Evolutionary conservation across 345 rosid species (phyloP), one percentile per base, ranked within the genome.

Genomic region (Carallia pectinifolia): DNA sequence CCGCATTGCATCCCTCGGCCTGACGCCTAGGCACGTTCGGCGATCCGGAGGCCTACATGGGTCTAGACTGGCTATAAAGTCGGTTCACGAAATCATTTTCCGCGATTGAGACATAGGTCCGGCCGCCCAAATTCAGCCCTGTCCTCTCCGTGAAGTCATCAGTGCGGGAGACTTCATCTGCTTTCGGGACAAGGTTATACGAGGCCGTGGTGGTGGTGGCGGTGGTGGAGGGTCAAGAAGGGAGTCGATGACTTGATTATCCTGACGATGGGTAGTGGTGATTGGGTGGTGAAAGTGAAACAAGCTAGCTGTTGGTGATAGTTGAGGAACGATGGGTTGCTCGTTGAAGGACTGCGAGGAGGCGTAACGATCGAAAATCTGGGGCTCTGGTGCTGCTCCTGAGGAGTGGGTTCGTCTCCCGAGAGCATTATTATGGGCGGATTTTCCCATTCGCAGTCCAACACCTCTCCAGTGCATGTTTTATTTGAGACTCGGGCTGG

Each of bases 1-100:
- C 97, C 37, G 92, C 97, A 81, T 85, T 86, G 85, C 99, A 95
- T 31, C 99, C 97, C 67, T 95, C 99, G 2, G 96, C 99, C 70
- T 95, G 99, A 65, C 99, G 92, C 71, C 97, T 70, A 0, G 97
- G 96, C 1, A 77, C 74, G 80, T 82, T 91, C 0, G 79, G 58
- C 33, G 89, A 69, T 6, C 85, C 85, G 30, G 87, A 87, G 29
- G 79, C 59, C 54, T 89, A 89, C 2, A 88, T 85, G 0, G 93
- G 84, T 37, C 94, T 65, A 5, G 97, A 79, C 65, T 97, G 73
- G 73, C 97, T 86, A 84, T 92, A 92, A 5, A 92, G 89, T 53
- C 97, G 77, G 83, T 80, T 95, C 33, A 95, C 96, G 78, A 92
- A 90, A 64, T 92, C 96, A 68, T 89, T 97, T 64, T 95, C 99